These are phyloP conservation scores for Fistulinella prunicolor DNA, from an alignment of 768 basidiomycete species.

Conservation along the genomic window DNA sequence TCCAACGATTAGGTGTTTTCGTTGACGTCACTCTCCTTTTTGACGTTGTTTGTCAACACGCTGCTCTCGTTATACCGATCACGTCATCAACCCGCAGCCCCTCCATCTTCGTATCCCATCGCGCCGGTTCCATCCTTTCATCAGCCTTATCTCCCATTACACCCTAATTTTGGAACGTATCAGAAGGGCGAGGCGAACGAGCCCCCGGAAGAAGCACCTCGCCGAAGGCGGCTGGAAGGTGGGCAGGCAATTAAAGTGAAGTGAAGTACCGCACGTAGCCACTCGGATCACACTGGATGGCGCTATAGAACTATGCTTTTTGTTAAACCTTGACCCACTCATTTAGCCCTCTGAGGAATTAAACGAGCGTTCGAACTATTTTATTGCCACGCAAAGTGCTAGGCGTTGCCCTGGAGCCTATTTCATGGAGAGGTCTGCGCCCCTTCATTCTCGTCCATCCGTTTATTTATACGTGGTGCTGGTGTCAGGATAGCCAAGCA, in stretches of 20 bases:
- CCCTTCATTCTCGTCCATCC: conserved; percentile 5
- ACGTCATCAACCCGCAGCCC: conserved; percentile 49
- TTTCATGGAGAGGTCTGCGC: conserved; percentile 8
- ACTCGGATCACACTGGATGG: conserved; percentile 28
- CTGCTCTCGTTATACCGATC: conserved; percentile 75
- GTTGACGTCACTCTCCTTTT: conserved; percentile 69
- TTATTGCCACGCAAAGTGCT: conserved; percentile 12
- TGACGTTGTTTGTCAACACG: conserved; percentile 81
- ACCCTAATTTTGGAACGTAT: conserved; percentile 46
- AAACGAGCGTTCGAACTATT: conserved; percentile 5
- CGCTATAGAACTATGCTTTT: conserved; percentile 22
- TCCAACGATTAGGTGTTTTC: conserved; percentile 55
- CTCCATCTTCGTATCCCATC: conserved; percentile 39
- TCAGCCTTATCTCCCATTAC: conserved; percentile 51
- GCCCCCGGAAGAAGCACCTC: conserved; percentile 40
- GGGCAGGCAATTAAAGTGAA: conserved; percentile 55
- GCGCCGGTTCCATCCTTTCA: conserved; percentile 41
- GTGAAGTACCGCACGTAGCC: conserved; percentile 32
- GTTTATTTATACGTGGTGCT: conserved; percentile 1
- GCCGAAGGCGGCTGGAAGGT: conserved; percentile 55
- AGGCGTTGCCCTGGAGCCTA: conserved; percentile 6
- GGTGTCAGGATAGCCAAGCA: conserved; percentile 1
- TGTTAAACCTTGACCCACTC: conserved; percentile 14
- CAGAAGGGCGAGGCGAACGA: conserved; percentile 33
- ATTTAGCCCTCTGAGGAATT: conserved; percentile 24